phyloP scores from a whole-genome alignment of 2,329 filamentous ascomycete genomes.

The Aspergillus spinulosporus region DNA sequence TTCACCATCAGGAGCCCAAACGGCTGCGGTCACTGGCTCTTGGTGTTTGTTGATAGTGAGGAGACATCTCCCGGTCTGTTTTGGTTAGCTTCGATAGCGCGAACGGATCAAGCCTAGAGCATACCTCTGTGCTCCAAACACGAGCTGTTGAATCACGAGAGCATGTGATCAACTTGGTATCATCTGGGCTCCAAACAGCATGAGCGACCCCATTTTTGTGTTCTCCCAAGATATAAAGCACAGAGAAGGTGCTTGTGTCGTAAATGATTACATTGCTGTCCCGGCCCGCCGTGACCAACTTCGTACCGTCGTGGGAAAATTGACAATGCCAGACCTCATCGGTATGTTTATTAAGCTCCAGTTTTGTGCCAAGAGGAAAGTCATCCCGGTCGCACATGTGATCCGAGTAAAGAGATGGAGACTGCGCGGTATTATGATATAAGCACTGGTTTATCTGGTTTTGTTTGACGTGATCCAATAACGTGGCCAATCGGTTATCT shows the following conservation, averaged over 20 bases:
- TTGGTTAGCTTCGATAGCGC: not conserved
- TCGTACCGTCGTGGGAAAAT: conserved; percentile 84
- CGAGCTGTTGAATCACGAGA: conserved; percentile 71
- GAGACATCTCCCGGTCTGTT: conserved; percentile 63
- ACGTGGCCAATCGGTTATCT: conserved; percentile 77
- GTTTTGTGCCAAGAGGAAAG: conserved; percentile 72
- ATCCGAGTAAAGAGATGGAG: conserved; percentile 85
- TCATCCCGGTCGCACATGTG: conserved; percentile 77
- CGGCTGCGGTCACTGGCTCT: conserved; percentile 84
- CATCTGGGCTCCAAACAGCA: conserved; percentile 88
- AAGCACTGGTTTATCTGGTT: conserved; percentile 79
- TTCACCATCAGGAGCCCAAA: conserved; percentile 79
- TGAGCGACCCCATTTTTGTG: conserved; percentile 74
- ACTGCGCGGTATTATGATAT: conserved; percentile 78
- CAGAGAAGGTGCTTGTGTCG: conserved; percentile 68
- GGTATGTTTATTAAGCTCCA: conserved; percentile 70
- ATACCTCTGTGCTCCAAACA: conserved; percentile 71
- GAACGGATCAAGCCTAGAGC: conserved; percentile 25
- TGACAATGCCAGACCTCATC: conserved; percentile 90
- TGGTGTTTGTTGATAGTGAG: conserved; percentile 68
- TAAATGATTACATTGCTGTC: conserved; percentile 78
- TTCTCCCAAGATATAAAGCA: conserved; percentile 62
- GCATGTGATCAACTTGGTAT: conserved; percentile 81
- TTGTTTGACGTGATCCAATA: conserved; percentile 81
- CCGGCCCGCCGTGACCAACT: conserved; percentile 77